A percentile compares a stretch with the other conserved stretches of the same genome.
These are phyloP conservation scores for Sporothrix mexicana DNA, from an alignment of 2,329 filamentous ascomycete genomes.

Conservation along the genomic window DNA sequence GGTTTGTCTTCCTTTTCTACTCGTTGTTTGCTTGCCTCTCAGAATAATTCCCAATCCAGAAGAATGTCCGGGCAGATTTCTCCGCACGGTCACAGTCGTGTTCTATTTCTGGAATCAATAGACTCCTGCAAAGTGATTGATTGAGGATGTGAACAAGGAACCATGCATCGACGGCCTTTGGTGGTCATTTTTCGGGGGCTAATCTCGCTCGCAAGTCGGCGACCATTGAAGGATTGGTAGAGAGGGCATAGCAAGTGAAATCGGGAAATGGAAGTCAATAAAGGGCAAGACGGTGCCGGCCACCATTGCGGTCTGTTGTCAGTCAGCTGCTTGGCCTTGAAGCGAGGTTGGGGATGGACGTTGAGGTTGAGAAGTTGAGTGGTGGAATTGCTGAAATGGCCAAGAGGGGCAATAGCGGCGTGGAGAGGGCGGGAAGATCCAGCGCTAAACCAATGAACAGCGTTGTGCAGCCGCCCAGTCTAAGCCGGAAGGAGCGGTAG, in stretches of 20 bases:
- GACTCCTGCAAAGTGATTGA: slow-evolving; percentile 15
- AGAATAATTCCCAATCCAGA: background rate
- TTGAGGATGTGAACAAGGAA: background rate
- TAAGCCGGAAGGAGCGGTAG: slow-evolving; percentile 8
- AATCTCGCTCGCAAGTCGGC: background rate
- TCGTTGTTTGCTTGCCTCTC: no score
- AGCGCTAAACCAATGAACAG: slow-evolving; percentile 34
- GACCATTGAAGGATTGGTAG: slow-evolving; percentile 7
- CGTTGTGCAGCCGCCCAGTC: slow-evolving; percentile 37
- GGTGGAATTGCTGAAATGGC: background rate
- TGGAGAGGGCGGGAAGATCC: slow-evolving; percentile 22
- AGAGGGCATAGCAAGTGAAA: background rate
- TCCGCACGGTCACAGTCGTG: slow-evolving; percentile 8
- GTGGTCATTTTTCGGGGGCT: background rate
- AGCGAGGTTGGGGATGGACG: background rate
- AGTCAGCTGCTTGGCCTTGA: background rate
- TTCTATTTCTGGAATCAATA: slow-evolving; percentile 24
- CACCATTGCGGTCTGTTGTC: background rate
- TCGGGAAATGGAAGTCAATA: background rate
- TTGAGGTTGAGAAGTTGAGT: slow-evolving; percentile 1
- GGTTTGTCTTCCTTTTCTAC: background rate
- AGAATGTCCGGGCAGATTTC: background rate
- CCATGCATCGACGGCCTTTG: background rate
- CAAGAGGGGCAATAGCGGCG: slow-evolving; percentile 8
- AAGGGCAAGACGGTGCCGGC: background rate